phyloP scores from a whole-genome alignment of 208 protist species.

The Crithidia expoeki region DNA sequence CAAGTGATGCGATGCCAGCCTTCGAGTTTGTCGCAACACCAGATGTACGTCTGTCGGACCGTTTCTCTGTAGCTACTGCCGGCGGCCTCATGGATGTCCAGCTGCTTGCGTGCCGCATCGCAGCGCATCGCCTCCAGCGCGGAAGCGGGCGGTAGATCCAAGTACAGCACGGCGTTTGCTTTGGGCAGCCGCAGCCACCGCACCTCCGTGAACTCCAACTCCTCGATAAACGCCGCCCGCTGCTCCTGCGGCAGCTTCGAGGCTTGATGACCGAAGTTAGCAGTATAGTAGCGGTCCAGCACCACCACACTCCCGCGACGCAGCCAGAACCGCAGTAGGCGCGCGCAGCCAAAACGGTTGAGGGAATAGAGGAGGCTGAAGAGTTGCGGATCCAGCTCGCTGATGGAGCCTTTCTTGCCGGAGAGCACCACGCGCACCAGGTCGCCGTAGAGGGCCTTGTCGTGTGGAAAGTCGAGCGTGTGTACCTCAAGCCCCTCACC shows the following conservation, averaged over 20 bases:
- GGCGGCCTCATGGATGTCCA: constrained; percentile 93
- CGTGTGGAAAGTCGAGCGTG: constrained; percentile 89
- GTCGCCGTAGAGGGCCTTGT: constrained; percentile 71
- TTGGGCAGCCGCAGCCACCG: constrained; percentile 75
- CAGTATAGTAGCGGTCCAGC: constrained; percentile 91
- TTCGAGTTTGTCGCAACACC: constrained; percentile 75
- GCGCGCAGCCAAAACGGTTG: constrained; percentile 82
- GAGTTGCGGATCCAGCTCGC: constrained; percentile 73
- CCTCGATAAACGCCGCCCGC: constrained; percentile 62
- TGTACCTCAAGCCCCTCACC: constrained; percentile 29
- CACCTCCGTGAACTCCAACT: constrained; percentile 76
- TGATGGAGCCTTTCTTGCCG: constrained; percentile 80
- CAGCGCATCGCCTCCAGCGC: constrained; percentile 75
- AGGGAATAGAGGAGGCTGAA: constrained; percentile 91
- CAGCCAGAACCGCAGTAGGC: constrained; percentile 72
- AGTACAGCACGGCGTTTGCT: constrained; percentile 78
- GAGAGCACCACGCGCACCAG: constrained; percentile 85
- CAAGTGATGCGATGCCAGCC: constrained; percentile 70
- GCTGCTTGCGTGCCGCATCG: constrained; percentile 66
- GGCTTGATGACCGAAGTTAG: constrained; percentile 92
- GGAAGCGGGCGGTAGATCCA: constrained; percentile 77
- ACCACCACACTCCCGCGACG: constrained; percentile 64
- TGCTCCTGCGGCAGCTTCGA: constrained; percentile 76
- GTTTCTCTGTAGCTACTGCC: constrained; percentile 75
- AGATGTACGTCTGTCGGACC: constrained; percentile 76